Evolutionary conservation across 805 yeast species (phyloP), one percentile per base, ranked within the genome.

Genomic region (Monosporozyma yasuniensis): DNA sequence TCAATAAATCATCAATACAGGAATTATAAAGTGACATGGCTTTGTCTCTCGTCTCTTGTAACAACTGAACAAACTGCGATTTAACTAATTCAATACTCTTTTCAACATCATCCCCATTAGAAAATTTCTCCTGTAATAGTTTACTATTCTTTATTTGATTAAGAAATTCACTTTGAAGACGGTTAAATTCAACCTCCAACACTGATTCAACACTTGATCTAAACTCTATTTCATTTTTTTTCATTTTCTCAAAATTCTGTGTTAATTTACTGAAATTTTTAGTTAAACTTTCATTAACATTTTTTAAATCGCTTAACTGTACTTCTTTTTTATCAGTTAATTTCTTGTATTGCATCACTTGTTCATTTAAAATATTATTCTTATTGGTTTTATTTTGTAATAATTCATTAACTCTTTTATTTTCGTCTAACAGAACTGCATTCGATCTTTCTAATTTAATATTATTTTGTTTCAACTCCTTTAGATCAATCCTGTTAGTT

Each of bases 401-500:
- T 2, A 55, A 54, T 47, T 65, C 66, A 43, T 58, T 55, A 3
- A 61, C 52, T 30, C 61, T 55, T 46, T 56, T 56, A 44, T 64
- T 64, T 43, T 67, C 70, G 7, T 63, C 59, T 4, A 54, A 52
- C n/a, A 61, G 48, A 41, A 51, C 53, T 39, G 61, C 58, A 48
- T 72, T 65, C 53, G 75, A 76, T 32, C 66, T 61, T 28, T 61
- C 61, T 23, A 77, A 53, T 6, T 68, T 61, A 21, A 72, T 74
- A n/a, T 68, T 69, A 8, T 65, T 65, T 45, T 79, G 61, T 48
- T 69, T 64, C 18, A 67, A 61, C 56, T 79, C 84, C 37, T 72
- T 72, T 9, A 75, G 65, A 54, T 78, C 80, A 1, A 74, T 74
- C 42, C 73, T 76, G 45, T 71, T 68, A 52, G 72, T 77, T 50